These are phyloP conservation scores for Aspergillus arachidicola DNA, from an alignment of 2,329 filamentous ascomycete genomes.

Conservation along the genomic window DNA sequence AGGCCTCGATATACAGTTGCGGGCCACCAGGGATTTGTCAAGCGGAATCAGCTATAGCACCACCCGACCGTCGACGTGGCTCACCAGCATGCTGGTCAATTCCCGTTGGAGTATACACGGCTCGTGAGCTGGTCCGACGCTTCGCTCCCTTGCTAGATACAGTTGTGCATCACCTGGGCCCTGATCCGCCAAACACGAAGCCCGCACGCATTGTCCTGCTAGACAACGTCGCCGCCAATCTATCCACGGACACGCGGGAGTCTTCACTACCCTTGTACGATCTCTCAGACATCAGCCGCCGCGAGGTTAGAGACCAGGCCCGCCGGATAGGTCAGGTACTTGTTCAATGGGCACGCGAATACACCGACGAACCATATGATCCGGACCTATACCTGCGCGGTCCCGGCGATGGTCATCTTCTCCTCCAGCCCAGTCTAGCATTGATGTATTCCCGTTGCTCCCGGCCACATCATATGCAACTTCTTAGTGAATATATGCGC, in stretches of 20 bases:
- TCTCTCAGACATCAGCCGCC: slow-evolving; percentile 13
- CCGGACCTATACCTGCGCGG: slow-evolving; percentile 20
- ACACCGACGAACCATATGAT: slow-evolving; percentile 1
- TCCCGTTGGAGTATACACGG: slow-evolving; percentile 14
- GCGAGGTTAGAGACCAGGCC: slow-evolving; percentile 22
- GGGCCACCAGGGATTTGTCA: not conserved
- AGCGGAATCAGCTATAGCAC: not conserved
- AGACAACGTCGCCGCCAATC: slow-evolving; percentile 22
- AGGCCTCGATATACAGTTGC: not conserved
- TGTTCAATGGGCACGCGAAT: slow-evolving; percentile 18
- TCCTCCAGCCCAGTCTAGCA: slow-evolving; percentile 21
- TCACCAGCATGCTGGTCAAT: not conserved
- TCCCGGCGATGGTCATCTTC: slow-evolving; percentile 24
- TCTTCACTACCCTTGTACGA: slow-evolving; percentile 17
- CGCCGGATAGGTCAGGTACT: slow-evolving; percentile 17
- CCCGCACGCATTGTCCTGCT: slow-evolving; percentile 17
- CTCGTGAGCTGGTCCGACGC: slow-evolving; percentile 21
- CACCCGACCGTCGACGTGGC: not conserved
- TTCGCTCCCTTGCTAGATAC: slow-evolving; percentile 25
- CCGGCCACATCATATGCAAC: slow-evolving; percentile 26
- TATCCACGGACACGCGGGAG: slow-evolving; percentile 23
- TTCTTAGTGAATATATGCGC: slow-evolving; percentile 29
- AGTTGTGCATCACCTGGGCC: slow-evolving; percentile 17
- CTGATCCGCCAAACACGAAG: slow-evolving; percentile 9
- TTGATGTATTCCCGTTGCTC: slow-evolving; percentile 24